Evolutionary conservation across 768 basidiomycete genomes (phyloP).

Genomic region (Exidia glandulosa): DNA sequence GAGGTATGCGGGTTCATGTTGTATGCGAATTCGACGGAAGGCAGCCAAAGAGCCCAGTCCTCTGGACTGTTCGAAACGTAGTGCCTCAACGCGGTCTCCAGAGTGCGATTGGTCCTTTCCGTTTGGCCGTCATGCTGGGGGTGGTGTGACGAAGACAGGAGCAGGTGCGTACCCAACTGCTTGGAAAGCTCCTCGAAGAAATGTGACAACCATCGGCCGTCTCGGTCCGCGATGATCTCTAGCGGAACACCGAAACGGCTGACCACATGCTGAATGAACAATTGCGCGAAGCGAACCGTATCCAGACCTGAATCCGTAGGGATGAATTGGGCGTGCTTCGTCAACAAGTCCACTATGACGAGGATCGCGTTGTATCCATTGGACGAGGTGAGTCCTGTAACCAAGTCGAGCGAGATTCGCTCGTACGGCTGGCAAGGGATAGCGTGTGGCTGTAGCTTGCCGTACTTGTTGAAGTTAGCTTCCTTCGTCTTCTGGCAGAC

Average conservation of each 20-base stretch:
- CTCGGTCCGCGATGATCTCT: conserved; percentile 3
- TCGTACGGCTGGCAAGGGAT: conserved; percentile 8
- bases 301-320: conserved; percentile 13
- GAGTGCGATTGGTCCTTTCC: conserved; percentile 22
- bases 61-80: conserved; percentile 10
- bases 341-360: conserved; percentile 28
- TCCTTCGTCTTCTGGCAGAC: conserved; percentile 9
- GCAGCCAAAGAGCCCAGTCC: conserved; percentile 23
- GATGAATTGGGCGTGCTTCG: conserved; percentile 33
- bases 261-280: background rate
- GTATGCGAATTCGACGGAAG: conserved; percentile 22
- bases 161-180: background rate
- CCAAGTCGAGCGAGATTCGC: conserved; percentile 5
- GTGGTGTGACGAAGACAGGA: conserved; percentile 22
- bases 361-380: conserved; percentile 27
- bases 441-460: conserved; percentile 1
- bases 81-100: conserved; percentile 5
- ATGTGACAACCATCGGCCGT: conserved; percentile 2
- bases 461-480: background rate
- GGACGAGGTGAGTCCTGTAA: conserved; percentile 22
- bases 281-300: background rate
- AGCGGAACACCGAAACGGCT: conserved; percentile 3
- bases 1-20: conserved; percentile 18
- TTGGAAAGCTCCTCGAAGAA: conserved; percentile 4
- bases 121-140: conserved; percentile 32